Evolutionary conservation across 257 asterid species (phyloP), one percentile per base, ranked within the genome.

Genomic region (Buddleja alternifolia): DNA sequence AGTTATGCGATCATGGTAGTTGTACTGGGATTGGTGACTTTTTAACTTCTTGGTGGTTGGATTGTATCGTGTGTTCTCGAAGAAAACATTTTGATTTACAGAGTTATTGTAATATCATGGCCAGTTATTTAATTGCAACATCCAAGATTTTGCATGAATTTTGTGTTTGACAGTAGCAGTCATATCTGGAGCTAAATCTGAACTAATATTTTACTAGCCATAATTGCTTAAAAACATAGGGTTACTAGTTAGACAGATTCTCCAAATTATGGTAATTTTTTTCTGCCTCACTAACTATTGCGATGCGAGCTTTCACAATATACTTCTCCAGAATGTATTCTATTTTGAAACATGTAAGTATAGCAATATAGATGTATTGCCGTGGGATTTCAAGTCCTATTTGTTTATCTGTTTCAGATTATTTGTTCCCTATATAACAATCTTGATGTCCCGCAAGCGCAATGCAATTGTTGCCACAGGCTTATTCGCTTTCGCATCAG

Each of bases 401-500:
- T 42, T 41, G 4, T 42, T 61, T 29, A 51, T 73, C 21, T 45
- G 20, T 64, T 81, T 60, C 90, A 79, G 93, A 64, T 69, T 51
- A 24, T 50, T 59, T 77, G 60, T 62, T 61, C 70, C 62, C 25
- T 45, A 56, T 48, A 60, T 21, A 42, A 16, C 60, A 59, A 60
- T 57, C 84, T 69, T 73, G 82, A 88, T 93, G 97, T 79, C 99
- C 71, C 84, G 82, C 17, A 82, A 76, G 58, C 91, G 93, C 76
- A 90, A 93, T 75, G 73, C 63, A 63, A 46, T 93, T 65, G 96
- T 94, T 54, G 99, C 95, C 23, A 66, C 84, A 29, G 96, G 96
- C 80, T 80, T 94, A 75, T 36, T 83, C 58, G 92, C 85, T 66
- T 94, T 94, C 76, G 99, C 89, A 10, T 75, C 93, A 63, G 96